These are phyloP conservation scores for Spizellomyces punctatus DNA, from an alignment of 192 early-diverging fungal species.

Conservation along the genomic window DNA sequence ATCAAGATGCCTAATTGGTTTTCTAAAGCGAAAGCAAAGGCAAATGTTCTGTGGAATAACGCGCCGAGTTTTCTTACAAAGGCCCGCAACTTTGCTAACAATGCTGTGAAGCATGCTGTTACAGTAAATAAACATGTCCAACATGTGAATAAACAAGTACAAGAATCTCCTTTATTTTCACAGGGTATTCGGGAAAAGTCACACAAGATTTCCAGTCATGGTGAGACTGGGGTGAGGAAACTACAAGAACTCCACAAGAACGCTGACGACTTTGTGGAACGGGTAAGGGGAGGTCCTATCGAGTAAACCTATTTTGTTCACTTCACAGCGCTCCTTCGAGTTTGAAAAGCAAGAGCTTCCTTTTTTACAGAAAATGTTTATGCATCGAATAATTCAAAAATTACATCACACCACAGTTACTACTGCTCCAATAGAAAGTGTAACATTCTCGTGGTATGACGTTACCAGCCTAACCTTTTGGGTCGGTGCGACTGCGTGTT, in stretches of 20 bases:
- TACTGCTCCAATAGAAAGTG: slow-evolving; percentile 10
- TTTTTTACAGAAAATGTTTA: too few relatives aligned
- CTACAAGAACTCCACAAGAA: not conserved
- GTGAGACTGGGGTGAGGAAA: not conserved
- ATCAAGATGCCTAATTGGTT: slow-evolving; percentile 8
- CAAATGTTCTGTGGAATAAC: slow-evolving; percentile 7
- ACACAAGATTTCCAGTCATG: not conserved
- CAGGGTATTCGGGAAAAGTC: not conserved
- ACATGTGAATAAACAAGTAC: not conserved
- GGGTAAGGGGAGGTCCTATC: too few relatives aligned
- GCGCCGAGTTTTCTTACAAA: not conserved
- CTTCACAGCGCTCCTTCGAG: too few relatives aligned
- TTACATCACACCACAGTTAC: too few relatives aligned
- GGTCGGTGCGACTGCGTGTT: not conserved
- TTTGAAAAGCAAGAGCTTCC: too few relatives aligned
- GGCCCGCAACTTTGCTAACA: slow-evolving; percentile 2
- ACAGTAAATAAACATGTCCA: slow-evolving; percentile 1
- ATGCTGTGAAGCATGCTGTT: not conserved
- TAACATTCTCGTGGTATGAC: slow-evolving; percentile 20
- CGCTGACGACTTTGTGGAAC: not conserved
- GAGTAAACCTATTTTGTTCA: too few relatives aligned
- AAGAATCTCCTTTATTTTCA: slow-evolving; percentile 3
- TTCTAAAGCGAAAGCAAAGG: not conserved
- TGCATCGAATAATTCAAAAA: too few relatives aligned
- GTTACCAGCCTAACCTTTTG: not conserved